Evolutionary conservation across 2,329 filamentous ascomycete genomes (phyloP).

Genomic region (Nannizzia gypsea): DNA sequence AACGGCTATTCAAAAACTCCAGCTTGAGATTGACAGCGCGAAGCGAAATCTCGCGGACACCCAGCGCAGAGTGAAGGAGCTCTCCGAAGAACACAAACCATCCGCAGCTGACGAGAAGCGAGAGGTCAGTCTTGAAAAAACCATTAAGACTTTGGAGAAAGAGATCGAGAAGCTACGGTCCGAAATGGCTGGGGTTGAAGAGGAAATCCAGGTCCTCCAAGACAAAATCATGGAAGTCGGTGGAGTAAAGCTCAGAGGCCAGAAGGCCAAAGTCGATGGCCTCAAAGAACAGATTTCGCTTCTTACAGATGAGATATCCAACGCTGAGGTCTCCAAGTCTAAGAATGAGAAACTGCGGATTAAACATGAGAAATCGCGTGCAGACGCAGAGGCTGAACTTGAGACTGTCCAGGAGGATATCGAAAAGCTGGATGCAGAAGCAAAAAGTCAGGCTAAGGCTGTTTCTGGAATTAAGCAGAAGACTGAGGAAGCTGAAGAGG

Average conservation of each 20-base stretch:
- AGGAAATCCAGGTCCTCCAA: slow-evolving; percentile 83
- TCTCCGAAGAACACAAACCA: slow-evolving; percentile 67
- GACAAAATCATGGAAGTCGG: slow-evolving; percentile 98
- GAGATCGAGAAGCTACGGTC: slow-evolving; percentile 68
- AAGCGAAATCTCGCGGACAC: slow-evolving; percentile 74
- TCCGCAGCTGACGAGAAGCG: slow-evolving; percentile 70
- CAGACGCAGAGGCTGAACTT: slow-evolving; percentile 68
- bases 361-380: slow-evolving; percentile 75
- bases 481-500: slow-evolving; percentile 69
- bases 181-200: slow-evolving; percentile 81
- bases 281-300: slow-evolving; percentile 75
- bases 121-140: slow-evolving; percentile 61
- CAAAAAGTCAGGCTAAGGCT: slow-evolving; percentile 62
- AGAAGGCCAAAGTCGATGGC: slow-evolving; percentile 81
- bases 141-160: slow-evolving; percentile 59
- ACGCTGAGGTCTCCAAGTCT: slow-evolving; percentile 72
- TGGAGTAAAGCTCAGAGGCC: slow-evolving; percentile 78
- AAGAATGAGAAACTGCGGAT: slow-evolving; percentile 87
- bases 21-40: slow-evolving; percentile 76
- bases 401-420: slow-evolving; percentile 60
- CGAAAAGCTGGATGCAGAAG: slow-evolving; percentile 65
- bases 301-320: slow-evolving; percentile 69
- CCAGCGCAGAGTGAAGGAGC: slow-evolving; percentile 72
- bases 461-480: slow-evolving; percentile 60
- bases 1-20: slow-evolving; percentile 82